Evolutionary conservation across 208 protist genomes (phyloP).

Genomic region (Acanthamoeba lenticulata): DNA sequence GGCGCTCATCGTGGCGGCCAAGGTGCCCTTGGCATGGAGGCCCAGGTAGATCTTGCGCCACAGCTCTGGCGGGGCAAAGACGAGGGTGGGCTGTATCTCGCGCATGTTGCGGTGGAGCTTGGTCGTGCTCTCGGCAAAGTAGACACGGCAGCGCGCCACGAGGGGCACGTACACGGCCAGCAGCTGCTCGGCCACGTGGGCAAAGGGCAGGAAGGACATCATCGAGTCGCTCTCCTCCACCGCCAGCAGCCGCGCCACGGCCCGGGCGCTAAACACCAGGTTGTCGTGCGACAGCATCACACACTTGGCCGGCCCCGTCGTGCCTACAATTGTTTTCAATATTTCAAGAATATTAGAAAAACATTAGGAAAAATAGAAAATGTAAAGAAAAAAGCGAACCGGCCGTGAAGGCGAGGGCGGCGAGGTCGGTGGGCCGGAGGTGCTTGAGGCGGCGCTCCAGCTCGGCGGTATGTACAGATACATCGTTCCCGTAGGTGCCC

Average conservation of each 20-base stretch:
- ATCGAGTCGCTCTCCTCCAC: background rate
- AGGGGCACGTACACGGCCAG: constrained; percentile 28
- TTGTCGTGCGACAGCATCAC: constrained; percentile 46
- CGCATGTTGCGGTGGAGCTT: background rate
- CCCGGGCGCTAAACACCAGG: background rate
- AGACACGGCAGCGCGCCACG: constrained; percentile 7
- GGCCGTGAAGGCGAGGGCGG: background rate
- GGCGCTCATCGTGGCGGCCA: background rate
- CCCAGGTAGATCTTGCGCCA: constrained; percentile 25
- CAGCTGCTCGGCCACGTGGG: constrained; percentile 43
- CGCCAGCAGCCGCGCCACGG: background rate
- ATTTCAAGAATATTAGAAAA: background rate
- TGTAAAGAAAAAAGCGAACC: background rate
- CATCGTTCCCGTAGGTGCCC: background rate
- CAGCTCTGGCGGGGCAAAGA: constrained; percentile 43
- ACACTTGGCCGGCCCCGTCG: background rate
- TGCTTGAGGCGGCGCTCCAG: background rate
- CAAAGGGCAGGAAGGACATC: constrained; percentile 27
- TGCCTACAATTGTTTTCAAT: background rate
- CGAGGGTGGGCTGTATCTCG: constrained; percentile 27
- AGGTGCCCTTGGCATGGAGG: background rate
- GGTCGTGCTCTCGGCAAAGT: background rate
- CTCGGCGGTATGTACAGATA: background rate
- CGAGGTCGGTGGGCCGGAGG: background rate
- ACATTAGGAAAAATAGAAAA: background rate